Evolutionary conservation across 192 early-diverging fungal species (phyloP), one percentile per base, ranked within the genome.

Genomic region (Podila horticola): DNA sequence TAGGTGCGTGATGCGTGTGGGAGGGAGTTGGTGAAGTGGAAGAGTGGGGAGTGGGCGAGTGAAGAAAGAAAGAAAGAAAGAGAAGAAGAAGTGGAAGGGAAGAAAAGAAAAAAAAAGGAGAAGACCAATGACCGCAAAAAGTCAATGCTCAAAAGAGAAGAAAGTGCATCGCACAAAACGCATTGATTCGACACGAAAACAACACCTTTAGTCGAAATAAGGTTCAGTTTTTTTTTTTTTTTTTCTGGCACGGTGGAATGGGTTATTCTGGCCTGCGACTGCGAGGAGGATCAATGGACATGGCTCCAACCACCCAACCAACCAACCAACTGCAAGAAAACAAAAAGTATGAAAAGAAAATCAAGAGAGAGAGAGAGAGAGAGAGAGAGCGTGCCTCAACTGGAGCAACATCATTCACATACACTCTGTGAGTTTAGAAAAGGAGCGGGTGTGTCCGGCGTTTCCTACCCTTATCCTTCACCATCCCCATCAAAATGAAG

Each of bases 211-310:
- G 38, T 41, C 38, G 38, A 41, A 64, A 64, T 17, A 52, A 12
- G 50, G 30, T 60, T 72, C 26, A 5, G 30, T 58, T 31, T 73
- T 65, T 65, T 58, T 73, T 72, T 65, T 67, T 69, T 75, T 75
- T 75, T 69, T 75, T 69, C 49, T 75, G 74, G 55, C 74, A 75
- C 74, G 74, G 74, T 75, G 74, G 74, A 75, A 69, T 69, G 62
- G 41, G 58, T 66, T 22, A 50, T 1, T 26, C 1, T 55, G 52
- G 52, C 24, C 24, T 55, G 24, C 22, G n/a, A 13, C 20, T 22
- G 17, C 20, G 50, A 52, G 52, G 52, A 55, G 24, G 13, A 45
- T 45, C 41, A 45, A 45, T 9, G 34, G 34, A 10, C 34, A 36
- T 36, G 34, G 34, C 34, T 36, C 3, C 41, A 45, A 11, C 41